Evolutionary conservation across 2,329 filamentous ascomycete genomes (phyloP).

Genomic region (Fusarium oxysporum): DNA sequence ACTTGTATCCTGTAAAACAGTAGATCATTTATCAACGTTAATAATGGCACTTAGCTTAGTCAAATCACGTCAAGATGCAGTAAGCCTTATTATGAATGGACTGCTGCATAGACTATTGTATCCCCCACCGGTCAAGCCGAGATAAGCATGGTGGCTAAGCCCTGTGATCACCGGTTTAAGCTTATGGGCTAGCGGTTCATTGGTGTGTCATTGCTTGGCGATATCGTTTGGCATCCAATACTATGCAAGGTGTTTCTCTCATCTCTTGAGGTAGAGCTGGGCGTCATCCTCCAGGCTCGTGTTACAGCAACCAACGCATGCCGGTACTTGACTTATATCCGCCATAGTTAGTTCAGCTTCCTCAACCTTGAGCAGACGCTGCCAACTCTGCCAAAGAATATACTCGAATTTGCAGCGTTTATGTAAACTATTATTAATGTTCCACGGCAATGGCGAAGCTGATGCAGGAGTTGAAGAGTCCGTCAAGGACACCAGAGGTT

Average conservation of each 20-base stretch:
- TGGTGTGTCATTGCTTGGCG: neutral
- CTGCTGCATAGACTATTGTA: neutral
- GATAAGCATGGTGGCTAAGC: slow-evolving; percentile 7
- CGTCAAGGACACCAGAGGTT: neutral
- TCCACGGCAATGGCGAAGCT: neutral
- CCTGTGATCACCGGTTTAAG: neutral
- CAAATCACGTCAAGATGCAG: neutral
- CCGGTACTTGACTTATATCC: neutral
- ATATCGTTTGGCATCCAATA: neutral
- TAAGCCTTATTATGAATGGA: neutral
- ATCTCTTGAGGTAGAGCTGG: neutral
- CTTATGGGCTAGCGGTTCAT: neutral
- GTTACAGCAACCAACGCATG: neutral
- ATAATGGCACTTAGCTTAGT: slow-evolving; percentile 4
- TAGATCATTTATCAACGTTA: neutral
- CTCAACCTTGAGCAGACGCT: neutral
- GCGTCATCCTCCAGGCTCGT: neutral
- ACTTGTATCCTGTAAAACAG: neutral
- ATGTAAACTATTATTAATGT: neutral
- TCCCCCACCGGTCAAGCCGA: slow-evolving; percentile 17
- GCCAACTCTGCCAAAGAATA: neutral
- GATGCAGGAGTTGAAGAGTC: neutral
- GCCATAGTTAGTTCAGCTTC: neutral
- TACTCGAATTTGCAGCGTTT: neutral
- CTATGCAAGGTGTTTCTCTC: neutral